Evolutionary conservation across 2,329 filamentous ascomycete species (phyloP).

Genomic region (Exserohilum turcica): DNA sequence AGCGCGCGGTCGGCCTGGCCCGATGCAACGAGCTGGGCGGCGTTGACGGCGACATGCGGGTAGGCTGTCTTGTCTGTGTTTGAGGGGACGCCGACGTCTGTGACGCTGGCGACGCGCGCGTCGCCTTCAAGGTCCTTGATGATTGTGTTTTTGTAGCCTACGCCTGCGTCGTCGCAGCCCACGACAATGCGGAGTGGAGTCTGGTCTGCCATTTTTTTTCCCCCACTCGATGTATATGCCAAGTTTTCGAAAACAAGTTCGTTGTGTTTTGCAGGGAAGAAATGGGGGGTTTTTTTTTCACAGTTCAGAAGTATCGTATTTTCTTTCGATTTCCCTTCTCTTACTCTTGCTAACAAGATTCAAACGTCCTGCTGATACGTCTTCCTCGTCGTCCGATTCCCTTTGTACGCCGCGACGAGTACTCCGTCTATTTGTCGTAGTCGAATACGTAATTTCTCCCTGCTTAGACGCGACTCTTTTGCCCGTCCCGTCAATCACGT

Average conservation of each 20-base stretch:
- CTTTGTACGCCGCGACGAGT: background rate
- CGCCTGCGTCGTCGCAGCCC: conserved; percentile 73
- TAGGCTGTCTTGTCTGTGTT: conserved; percentile 78
- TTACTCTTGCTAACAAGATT: conserved; percentile 18
- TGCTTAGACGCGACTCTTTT: conserved; percentile 31
- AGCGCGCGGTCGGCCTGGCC: conserved; percentile 77
- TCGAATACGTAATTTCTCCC: conserved; percentile 30
- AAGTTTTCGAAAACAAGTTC: no score
- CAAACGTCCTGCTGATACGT: conserved; percentile 3
- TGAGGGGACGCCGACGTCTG: conserved; percentile 74
- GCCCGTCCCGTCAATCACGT: conserved; percentile 34
- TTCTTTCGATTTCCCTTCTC: conserved; percentile 25
- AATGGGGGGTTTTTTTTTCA: conserved; percentile 42
- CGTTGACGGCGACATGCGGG: conserved; percentile 76
- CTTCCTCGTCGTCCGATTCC: conserved; percentile 11
- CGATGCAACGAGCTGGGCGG: conserved; percentile 66
- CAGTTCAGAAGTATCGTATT: conserved; percentile 44
- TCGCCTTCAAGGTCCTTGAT: conserved; percentile 72
- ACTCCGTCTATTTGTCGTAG: conserved; percentile 10
- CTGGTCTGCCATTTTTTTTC: conserved; percentile 1
- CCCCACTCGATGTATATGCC: background rate
- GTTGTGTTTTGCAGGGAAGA: conserved; percentile 30
- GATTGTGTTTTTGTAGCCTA: conserved; percentile 78
- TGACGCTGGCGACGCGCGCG: conserved; percentile 68
- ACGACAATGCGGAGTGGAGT: conserved; percentile 63